Percentiles rank a stretch among this genome's conserved stretches.
These are phyloP conservation scores for Zasmidium citrigriseum DNA, from an alignment of 2,329 filamentous ascomycete species.

Conservation along the genomic window DNA sequence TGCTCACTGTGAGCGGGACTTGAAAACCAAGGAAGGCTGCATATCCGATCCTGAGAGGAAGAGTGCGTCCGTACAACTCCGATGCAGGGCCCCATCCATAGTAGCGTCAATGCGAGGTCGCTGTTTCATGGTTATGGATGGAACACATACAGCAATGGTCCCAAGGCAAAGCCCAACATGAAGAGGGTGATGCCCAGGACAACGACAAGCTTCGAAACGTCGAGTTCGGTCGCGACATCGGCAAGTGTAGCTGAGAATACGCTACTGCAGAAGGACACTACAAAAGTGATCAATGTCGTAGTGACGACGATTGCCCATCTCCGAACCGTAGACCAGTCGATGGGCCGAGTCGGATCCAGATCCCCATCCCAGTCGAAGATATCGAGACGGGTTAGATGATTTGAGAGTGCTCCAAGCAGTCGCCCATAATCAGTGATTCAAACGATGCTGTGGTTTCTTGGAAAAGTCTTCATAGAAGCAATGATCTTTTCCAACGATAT, in stretches of 20 bases:
- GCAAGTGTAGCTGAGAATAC: constrained; percentile 48
- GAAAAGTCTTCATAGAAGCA: too few relatives aligned
- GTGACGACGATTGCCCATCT: constrained; percentile 12
- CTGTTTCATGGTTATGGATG: not conserved
- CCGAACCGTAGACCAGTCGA: constrained; percentile 3
- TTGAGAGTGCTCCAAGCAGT: not conserved
- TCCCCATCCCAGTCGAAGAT: constrained; percentile 8
- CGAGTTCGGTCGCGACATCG: constrained; percentile 43
- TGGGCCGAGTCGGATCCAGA: constrained; percentile 2
- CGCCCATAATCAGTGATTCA: too few relatives aligned
- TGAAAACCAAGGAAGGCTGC: constrained; percentile 55
- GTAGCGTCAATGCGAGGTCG: not conserved
- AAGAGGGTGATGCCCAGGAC: constrained; percentile 53
- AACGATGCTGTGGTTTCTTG: too few relatives aligned
- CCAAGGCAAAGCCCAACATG: constrained; percentile 35
- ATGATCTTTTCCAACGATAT: too few relatives aligned
- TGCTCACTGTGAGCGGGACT: constrained; percentile 55
- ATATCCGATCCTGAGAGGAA: constrained; percentile 52
- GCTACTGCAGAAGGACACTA: constrained; percentile 23
- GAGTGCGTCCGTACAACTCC: constrained; percentile 57
- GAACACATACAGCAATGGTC: not conserved
- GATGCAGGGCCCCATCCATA: constrained; percentile 39
- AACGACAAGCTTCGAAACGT: constrained; percentile 50
- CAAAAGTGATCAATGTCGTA: constrained; percentile 13
- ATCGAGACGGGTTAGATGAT: not conserved